Base-by-base conservation (phyloP, 805 yeast genomes). In the Ogataea trehaloabstinens region DNA sequence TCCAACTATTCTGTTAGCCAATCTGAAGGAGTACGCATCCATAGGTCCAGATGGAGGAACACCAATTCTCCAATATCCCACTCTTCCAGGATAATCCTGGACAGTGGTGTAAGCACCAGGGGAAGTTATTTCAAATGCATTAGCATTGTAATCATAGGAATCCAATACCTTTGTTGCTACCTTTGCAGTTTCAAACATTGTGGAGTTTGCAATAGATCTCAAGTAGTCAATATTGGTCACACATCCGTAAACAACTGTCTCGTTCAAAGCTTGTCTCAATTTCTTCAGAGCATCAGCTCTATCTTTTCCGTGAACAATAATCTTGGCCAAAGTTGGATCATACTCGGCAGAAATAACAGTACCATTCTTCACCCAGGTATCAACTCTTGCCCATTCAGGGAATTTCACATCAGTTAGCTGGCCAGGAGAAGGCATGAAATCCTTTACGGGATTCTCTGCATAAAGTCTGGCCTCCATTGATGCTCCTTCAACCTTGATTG, bases 21-120 rank as follows among this genome's bases (percentile, higher is more conserved):
- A 61, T 54, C 96, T 74, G 70, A 90, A 90, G 4, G 97, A 81
- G 55, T 82, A 90, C 44, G 81, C 77, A 65, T 91, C 99, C 98
- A 91, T 93, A 43, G 98, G 96, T 32, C 99, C 99, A 28, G 96
- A 87, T 6, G 98, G 98, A 19, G 99, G 99, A 40, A 91, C 98
- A 61, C 99, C 99, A 51, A 85, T 76, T 57, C 85, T 80, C 95
- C 95, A 85, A 61, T 72, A 72, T n/a, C 88, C 83, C 38, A 71
- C 71, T 69, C 99, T 82, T 37, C 95, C 95, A 13, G 95, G 95
- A 63, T 81, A 93, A 64, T 93, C 99, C 68, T 91, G 99, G 34
- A 91, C 91, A 3, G 96, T 86, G 25, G 98, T 91, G 65, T 88
- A 88, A 29, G 96, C 91, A 53, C 99, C 99, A 2, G 98, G 97